Base-by-base conservation (phyloP, 306 rosid species). In the Crotalaria pallida region DNA sequence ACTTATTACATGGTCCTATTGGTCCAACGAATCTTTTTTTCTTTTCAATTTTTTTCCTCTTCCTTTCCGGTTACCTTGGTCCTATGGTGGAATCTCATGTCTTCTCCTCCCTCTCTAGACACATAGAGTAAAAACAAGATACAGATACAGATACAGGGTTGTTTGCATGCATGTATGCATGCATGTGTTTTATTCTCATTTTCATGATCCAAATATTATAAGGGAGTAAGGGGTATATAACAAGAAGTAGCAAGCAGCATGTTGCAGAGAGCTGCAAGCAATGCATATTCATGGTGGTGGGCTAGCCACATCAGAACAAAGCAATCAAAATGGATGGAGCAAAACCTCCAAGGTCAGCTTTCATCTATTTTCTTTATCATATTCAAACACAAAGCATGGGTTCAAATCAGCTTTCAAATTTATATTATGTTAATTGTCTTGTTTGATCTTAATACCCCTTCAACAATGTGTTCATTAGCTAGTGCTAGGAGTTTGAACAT, bases 201-300 rank as follows among this genome's bases (percentile, higher is more conserved):
- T 71, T 29, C 67, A 71, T 67, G 38, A 65, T 26, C 26, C 13
- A 44, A 26, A 18, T 60, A 56, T 72, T 52, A 43, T 15, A 73
- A 1, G 67, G 52, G 12, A n/a, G n/a, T 15, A 75, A 71, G 58
- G 11, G 62, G 24, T 53, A 68, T 15, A 48, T 17, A 69, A 15
- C 51, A 53, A 41, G 31, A 77, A 53, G 67, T 15, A 62, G 27
- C 24, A 24, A 19, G 16, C 73, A 58, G 40, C 9, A 92, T 92
- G 97, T 84, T 92, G 81, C 97, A 89, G 79, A 87, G 97, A 87
- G 97, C 97, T 72, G 97, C 97, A 79, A 92, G 88, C 85, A 88
- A 82, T 81, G 96, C 97, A 9, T 92, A 92, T 85, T 88, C 97
- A 79, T 92, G 97, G 97, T 92, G 97, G 97, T 88, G 93, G 96